These are phyloP conservation scores for Hypomyces rosellus DNA, from an alignment of 2,329 filamentous ascomycete species.

Conservation along the genomic window DNA sequence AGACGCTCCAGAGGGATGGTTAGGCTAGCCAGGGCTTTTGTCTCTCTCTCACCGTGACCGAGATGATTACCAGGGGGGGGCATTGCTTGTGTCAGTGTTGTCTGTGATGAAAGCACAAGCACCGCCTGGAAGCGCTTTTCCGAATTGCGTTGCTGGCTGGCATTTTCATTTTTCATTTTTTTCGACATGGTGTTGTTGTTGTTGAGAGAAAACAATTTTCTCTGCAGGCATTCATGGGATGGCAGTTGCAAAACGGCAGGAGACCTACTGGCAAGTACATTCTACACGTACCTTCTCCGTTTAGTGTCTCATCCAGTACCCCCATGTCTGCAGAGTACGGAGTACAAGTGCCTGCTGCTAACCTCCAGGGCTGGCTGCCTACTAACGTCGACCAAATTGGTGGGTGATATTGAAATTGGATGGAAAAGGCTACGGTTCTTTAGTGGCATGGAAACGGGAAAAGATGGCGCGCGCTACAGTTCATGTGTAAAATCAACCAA, in stretches of 20 bases:
- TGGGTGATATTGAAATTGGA: slow-evolving; percentile 8
- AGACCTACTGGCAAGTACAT: no score
- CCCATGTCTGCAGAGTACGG: no score
- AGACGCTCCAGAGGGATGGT: slow-evolving; percentile 8
- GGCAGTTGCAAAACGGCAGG: no score
- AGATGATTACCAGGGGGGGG: not conserved
- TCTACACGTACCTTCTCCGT: no score
- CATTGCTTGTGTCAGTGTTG: slow-evolving; percentile 1
- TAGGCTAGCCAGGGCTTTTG: not conserved
- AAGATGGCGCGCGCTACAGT: slow-evolving; percentile 11
- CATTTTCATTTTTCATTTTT: not conserved
- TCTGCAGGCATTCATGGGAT: no score
- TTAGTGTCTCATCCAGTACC: no score
- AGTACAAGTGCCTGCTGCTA: no score
- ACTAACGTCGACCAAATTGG: no score
- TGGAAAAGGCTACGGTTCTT: not conserved
- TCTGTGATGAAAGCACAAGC: not conserved
- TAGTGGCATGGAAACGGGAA: not conserved
- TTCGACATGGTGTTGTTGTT: no score
- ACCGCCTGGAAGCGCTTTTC: not conserved
- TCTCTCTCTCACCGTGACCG: not conserved
- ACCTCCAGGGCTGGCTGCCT: no score
- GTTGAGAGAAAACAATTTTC: no score
- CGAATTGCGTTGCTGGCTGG: not conserved
- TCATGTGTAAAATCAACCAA: slow-evolving; percentile 11